phyloP scores from a whole-genome alignment of 179 eudicot genomes.

The Carnegiea gigantea region DNA sequence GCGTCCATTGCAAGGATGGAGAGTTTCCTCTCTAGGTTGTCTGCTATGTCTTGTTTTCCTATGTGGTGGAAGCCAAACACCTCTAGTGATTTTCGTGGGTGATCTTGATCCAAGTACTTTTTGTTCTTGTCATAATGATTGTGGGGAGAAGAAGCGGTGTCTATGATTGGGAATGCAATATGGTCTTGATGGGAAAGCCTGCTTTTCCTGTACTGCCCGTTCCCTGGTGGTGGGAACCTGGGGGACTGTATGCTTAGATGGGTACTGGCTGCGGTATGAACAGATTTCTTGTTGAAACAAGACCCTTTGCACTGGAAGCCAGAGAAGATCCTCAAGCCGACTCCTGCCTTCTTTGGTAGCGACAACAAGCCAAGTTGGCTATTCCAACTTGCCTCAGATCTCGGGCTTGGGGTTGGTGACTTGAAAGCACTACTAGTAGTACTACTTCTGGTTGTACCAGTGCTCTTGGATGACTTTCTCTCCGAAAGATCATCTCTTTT shows the following conservation, averaged over 20 bases:
- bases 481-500: slow-evolving; percentile 14
- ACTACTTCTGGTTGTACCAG: neutral
- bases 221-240: slow-evolving; percentile 19
- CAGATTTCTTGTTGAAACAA: slow-evolving; percentile 54
- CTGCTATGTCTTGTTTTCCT: slow-evolving; percentile 35
- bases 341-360: slow-evolving; percentile 30
- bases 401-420: slow-evolving; percentile 41
- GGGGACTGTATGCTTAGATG: slow-evolving; percentile 22
- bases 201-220: slow-evolving; percentile 10
- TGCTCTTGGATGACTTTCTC: slow-evolving; percentile 24
- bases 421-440: slow-evolving; percentile 14
- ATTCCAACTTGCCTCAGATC: slow-evolving; percentile 51
- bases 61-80: slow-evolving; percentile 49
- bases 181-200: slow-evolving; percentile 33
- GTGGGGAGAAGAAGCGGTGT: slow-evolving; percentile 13
- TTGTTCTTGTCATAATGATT: slow-evolving; percentile 2
- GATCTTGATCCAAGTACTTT: slow-evolving; percentile 16
- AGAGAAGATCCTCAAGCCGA: slow-evolving; percentile 37
- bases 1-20: slow-evolving; percentile 51
- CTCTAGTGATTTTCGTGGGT: slow-evolving; percentile 42
- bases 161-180: slow-evolving; percentile 51
- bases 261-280: slow-evolving; percentile 16
- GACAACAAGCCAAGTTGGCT: slow-evolving; percentile 46
- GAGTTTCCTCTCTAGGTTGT: slow-evolving; percentile 50
- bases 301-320: slow-evolving; percentile 53